Evolutionary conservation across 208 protist species (phyloP).

Genomic region (Naegleria gruberi): DNA sequence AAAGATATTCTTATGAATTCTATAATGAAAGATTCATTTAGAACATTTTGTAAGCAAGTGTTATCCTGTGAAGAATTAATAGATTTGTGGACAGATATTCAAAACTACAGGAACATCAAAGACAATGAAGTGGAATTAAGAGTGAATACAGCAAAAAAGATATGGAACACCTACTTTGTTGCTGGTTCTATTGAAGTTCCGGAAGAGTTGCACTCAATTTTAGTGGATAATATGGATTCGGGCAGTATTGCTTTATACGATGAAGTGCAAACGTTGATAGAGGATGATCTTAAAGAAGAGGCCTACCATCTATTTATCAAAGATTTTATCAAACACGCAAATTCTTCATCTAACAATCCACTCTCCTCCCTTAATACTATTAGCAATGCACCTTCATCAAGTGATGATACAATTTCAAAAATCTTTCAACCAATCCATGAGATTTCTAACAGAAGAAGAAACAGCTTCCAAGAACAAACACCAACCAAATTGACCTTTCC

Average conservation of each 20-base stretch:
- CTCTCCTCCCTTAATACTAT: background rate
- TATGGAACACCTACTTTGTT: background rate
- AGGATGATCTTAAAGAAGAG: background rate
- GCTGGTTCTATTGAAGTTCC: background rate
- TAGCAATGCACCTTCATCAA: too few species aligned
- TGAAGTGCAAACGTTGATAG: background rate
- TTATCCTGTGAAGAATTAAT: background rate
- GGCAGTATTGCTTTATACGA: background rate
- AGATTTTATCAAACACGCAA: background rate
- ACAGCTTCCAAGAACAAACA: too few species aligned
- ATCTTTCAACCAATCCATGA: too few species aligned
- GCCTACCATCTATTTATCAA: background rate
- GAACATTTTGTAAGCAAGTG: background rate
- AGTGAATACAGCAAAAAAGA: background rate
- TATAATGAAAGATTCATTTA: too few species aligned
- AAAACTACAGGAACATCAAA: too few species aligned
- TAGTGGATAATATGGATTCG: background rate
- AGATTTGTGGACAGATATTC: background rate
- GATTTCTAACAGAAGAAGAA: too few species aligned
- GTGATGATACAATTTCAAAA: too few species aligned
- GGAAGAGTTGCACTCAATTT: background rate
- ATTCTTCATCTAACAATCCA: background rate
- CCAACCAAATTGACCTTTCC: too few species aligned
- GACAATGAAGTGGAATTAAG: too few species aligned
- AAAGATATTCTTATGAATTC: background rate